Evolutionary conservation across 495 filamentous ascomycete genomes (phyloP), one percentile per base, ranked within the genome.

Genomic region (Xylaria venustula): DNA sequence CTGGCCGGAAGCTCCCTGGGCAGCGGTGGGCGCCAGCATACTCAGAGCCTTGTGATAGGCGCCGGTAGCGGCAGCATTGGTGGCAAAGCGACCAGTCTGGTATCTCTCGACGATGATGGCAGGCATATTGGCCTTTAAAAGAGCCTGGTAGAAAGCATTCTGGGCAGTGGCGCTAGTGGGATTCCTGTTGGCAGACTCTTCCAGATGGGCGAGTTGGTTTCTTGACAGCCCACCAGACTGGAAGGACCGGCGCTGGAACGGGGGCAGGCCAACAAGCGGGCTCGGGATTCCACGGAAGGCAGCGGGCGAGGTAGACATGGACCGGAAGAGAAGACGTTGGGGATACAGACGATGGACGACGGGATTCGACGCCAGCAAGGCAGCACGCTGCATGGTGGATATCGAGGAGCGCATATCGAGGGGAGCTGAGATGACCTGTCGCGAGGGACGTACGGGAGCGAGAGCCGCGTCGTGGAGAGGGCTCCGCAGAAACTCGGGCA

Each of bases 71-170:
- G 84, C 79, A 8, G 82, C 67, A 69, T 92, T 96, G 7, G 81
- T 85, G 1, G 93, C 91, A 77, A 92, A 98, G 49, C 88, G 85
- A 58, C 89, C 89, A 28, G 86, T 91, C 64, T 91, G 87, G 71
- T 96, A 92, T 64, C 94, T 81, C 70, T 98, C 92, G 41, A 96
- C 81, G 28, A 98, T 79, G 50, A 98, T 96, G 7, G 90, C 87
- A 6, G 94, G 90, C 87, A 97, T 92, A 68, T 95, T 91, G 11
- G 92, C 92, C 64, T 86, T 88, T 22, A 97, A 78, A n/a, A 98
- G 84, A 34, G 91, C 87, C 67, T 91, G 86, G 73, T 98, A 98
- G 72, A 98, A 97, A 20, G 90, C 87, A 74, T 91, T 92, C 74
- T 98, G 94, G 15, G 91, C 87, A 25, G 86, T 88, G 14, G 91